These are phyloP conservation scores for Kurtzmaniella fragi DNA, from an alignment of 805 yeast genomes.

Conservation along the genomic window DNA sequence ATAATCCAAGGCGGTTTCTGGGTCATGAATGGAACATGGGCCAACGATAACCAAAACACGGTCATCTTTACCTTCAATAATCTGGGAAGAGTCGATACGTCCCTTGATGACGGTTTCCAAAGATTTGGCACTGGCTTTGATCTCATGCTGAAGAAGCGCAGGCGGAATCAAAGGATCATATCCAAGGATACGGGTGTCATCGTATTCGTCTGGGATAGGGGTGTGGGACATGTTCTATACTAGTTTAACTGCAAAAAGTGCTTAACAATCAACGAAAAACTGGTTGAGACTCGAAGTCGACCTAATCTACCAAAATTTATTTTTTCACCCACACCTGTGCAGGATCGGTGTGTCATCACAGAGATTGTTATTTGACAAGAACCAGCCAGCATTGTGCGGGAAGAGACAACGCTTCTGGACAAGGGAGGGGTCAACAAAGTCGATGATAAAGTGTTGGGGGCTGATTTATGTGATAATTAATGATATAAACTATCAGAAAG, in stretches of 20 bases:
- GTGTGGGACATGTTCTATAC: conserved; percentile 29
- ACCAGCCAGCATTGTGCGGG: no score
- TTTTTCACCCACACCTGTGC: no score
- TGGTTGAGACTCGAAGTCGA: neutral
- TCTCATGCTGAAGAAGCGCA: conserved; percentile 80
- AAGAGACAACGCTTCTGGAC: no score
- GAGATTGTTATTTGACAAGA: no score
- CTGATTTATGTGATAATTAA: no score
- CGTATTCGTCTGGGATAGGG: conserved; percentile 62
- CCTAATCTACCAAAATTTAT: no score
- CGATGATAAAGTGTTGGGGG: no score
- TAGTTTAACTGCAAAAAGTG: neutral
- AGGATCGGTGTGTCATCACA: no score
- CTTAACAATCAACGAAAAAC: neutral
- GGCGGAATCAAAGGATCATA: conserved; percentile 95
- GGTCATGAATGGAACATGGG: conserved; percentile 95
- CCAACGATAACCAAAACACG: conserved; percentile 86
- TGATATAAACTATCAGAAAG: no score
- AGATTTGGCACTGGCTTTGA: conserved; percentile 56
- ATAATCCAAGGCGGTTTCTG: conserved; percentile 84
- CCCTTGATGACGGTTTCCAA: conserved; percentile 67
- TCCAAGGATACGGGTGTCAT: conserved; percentile 75
- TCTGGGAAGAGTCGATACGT: conserved; percentile 71
- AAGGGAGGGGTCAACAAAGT: no score
- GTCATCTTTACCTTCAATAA: conserved; percentile 74